Conservation (phyloP, 2,329 filamentous ascomycete species). For the Paecilomyces sp. region DNA sequence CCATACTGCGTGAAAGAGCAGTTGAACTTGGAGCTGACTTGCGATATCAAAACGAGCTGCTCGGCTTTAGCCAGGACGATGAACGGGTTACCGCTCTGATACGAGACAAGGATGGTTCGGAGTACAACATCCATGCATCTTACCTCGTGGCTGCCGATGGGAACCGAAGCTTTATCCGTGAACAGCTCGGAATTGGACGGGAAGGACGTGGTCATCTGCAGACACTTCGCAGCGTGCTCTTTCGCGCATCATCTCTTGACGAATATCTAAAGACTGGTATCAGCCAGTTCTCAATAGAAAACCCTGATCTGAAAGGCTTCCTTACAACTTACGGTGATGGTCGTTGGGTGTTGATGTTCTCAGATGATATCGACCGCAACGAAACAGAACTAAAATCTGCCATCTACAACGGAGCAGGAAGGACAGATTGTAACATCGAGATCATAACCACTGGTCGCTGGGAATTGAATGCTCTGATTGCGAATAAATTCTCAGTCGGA, state of each 20-base stretch:
- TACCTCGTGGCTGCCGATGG: slow-evolving; percentile 33
- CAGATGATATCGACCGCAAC: slow-evolving; percentile 14
- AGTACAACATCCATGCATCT: slow-evolving; percentile 16
- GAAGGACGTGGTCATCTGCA: slow-evolving; percentile 14
- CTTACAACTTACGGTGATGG: slow-evolving; percentile 16
- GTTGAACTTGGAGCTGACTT: slow-evolving; percentile 26
- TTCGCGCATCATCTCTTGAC: not conserved
- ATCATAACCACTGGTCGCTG: slow-evolving; percentile 27
- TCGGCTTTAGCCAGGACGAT: slow-evolving; percentile 14
- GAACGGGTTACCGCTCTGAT: slow-evolving; percentile 18
- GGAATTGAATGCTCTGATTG: slow-evolving; percentile 22
- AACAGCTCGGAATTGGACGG: slow-evolving; percentile 3
- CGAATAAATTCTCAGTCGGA: slow-evolving; percentile 16
- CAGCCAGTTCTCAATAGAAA: slow-evolving; percentile 13
- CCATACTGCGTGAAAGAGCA: slow-evolving; percentile 27
- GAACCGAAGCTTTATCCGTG: slow-evolving; percentile 9
- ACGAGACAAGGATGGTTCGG: slow-evolving; percentile 5
- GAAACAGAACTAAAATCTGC: slow-evolving; percentile 11
- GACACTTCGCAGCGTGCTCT: slow-evolving; percentile 13
- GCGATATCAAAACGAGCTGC: slow-evolving; percentile 24
- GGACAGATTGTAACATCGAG: slow-evolving; percentile 19
- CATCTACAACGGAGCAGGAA: slow-evolving; percentile 22
- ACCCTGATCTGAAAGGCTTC: slow-evolving; percentile 15
- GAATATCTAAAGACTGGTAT: slow-evolving; percentile 2
- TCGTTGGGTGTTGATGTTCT: slow-evolving; percentile 18